These are phyloP conservation scores for Mucor piriformis DNA, from an alignment of 371 early-diverging fungal species.

Conservation along the genomic window DNA sequence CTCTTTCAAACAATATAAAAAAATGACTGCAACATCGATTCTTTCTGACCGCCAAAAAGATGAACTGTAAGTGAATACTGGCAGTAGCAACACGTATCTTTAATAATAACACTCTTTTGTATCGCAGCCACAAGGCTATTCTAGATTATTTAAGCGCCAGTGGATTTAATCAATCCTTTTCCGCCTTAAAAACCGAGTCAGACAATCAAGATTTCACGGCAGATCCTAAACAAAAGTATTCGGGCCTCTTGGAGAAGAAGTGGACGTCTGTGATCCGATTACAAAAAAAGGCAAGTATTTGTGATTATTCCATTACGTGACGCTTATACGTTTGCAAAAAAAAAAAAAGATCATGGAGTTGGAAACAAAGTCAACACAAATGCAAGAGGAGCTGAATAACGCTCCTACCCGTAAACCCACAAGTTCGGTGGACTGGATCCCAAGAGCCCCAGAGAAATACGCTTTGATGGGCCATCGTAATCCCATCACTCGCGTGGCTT, in stretches of 20 bases:
- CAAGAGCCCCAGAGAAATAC: constrained; percentile 77
- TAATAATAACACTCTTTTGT: neutral
- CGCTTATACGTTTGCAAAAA: too few relatives aligned
- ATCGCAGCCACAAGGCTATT: constrained; percentile 74
- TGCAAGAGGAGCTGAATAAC: constrained; percentile 76
- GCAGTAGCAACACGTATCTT: neutral
- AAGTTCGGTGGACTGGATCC: constrained; percentile 76
- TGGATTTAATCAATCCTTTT: constrained; percentile 72
- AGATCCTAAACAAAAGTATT: constrained; percentile 79
- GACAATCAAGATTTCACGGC: constrained; percentile 70
- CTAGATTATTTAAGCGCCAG: constrained; percentile 82
- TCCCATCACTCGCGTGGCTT: constrained; percentile 82
- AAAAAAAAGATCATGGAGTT: constrained; percentile 82
- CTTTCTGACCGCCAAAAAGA: constrained; percentile 76
- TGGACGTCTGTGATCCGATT: constrained; percentile 93
- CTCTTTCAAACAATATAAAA: neutral
- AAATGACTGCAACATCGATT: constrained; percentile 44
- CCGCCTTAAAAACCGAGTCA: constrained; percentile 74
- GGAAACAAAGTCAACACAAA: constrained; percentile 73
- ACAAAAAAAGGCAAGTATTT: constrained; percentile 78
- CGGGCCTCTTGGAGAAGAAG: constrained; percentile 90
- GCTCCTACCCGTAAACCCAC: constrained; percentile 69
- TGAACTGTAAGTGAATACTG: constrained; percentile 60
- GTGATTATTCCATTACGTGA: too few relatives aligned
- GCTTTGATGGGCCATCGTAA: constrained; percentile 79